Evolutionary conservation across 2,329 filamentous ascomycete genomes (phyloP), one percentile per base, ranked within the genome.

Genomic region (Leptographium wingfieldii): DNA sequence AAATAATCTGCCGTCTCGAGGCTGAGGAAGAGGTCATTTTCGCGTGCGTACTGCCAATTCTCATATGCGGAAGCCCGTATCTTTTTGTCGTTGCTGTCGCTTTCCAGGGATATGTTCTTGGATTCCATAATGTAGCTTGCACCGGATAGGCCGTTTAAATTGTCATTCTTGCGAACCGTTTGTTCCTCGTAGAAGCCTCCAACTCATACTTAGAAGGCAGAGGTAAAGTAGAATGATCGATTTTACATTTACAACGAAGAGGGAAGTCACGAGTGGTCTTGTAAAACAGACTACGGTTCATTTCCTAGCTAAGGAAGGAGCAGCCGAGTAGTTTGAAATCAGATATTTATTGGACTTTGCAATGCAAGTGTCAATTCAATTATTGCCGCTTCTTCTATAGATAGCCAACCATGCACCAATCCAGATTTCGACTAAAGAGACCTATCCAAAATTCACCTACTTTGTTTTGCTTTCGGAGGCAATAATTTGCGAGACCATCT

Each of bases 401-500:
- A 57, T 25, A 5, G 7, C 19, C 25, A 57, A 49, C 33, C 33
- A 35, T 35, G 22, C 11, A 22, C 5, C 27, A 49, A 48, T 33
- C 14, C 16, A 12, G 49, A 33, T 11, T 7, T 22, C 43, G 11
- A 7, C 5, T 33, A 3, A 12, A n/a, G 31, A 38, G 51, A 12
- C 31, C 16, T 43, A 19, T 43, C 7, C 22, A 40, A 27, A 5
- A 35, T 16, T 10, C 7, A 2, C 33, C 19, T 52, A 53, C 10
- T 53, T 11, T 3, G 29, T 16, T 25, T 10, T 38, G 14, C 3
- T 49, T 46, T 60, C 46, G 1, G 53, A 51, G 2, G 35, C 38
- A 43, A 64, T 58, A 60, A 62, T 35, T 65, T 82, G 80, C 67
- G 83, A 70, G 2, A 85, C 72, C 55, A 80, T 67, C 25, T 76